Conservation (phyloP, 257 asterid species). For the Scutellaria baicalensis region DNA sequence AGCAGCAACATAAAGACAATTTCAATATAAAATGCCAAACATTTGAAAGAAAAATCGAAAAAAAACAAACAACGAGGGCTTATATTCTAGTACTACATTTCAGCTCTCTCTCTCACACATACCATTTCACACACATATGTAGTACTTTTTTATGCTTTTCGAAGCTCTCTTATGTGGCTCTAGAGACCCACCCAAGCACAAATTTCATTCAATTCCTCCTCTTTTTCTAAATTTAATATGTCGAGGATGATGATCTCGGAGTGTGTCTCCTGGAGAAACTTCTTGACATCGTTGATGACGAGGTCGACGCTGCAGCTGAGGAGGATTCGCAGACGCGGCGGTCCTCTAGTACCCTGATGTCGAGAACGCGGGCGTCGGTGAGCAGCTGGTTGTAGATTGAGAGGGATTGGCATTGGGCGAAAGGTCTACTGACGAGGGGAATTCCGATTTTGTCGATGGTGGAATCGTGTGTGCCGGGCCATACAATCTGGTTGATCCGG, state of each 20-base stretch:
- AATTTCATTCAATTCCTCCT: no score
- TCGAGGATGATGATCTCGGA: conserved; percentile 75
- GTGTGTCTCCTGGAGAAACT: conserved; percentile 52
- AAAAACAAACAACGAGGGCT: background rate
- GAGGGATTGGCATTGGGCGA: conserved; percentile 72
- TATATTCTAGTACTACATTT: background rate
- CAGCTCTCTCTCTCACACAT: no score
- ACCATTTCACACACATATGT: no score
- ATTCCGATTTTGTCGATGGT: conserved; percentile 82
- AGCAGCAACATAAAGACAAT: background rate
- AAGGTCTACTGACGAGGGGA: conserved; percentile 63
- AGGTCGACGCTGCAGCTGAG: conserved; percentile 47
- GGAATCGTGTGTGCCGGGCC: conserved; percentile 98
- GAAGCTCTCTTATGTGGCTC: no score
- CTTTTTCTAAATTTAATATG: no score
- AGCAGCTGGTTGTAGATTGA: conserved; percentile 68
- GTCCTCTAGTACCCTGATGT: conserved; percentile 73
- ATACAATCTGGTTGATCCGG: conserved; percentile 57
- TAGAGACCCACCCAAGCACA: no score
- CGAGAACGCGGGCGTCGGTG: conserved; percentile 61
- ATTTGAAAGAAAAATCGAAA: background rate
- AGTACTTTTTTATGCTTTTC: no score
- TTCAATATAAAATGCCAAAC: background rate
- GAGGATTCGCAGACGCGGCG: conserved; percentile 62
- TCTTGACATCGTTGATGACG: conserved; percentile 56